Conservation (phyloP, 2,329 filamentous ascomycete species). For the Aspergillus sp. region DNA sequence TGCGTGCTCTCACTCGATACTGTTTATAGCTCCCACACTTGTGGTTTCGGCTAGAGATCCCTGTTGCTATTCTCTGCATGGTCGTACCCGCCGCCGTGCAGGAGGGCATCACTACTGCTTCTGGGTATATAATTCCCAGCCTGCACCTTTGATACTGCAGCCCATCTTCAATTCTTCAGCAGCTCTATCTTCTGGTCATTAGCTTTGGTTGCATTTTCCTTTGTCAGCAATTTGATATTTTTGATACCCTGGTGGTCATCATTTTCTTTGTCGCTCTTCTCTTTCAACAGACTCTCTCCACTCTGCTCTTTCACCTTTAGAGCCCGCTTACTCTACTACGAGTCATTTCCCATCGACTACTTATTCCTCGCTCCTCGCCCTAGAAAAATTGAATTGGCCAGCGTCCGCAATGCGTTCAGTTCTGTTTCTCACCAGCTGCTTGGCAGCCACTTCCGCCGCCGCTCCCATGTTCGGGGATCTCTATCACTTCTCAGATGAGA, state of each 20-base stretch:
- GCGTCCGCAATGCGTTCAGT: constrained; percentile 21
- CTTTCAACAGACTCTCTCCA: neutral
- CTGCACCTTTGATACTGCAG: constrained; percentile 4
- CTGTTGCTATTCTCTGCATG: constrained; percentile 10
- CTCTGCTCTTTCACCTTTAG: neutral
- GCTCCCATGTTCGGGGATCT: constrained; percentile 35
- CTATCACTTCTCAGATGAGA: constrained; percentile 41
- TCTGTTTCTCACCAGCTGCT: constrained; percentile 27
- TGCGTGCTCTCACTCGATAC: constrained; percentile 5
- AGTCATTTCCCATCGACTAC: neutral
- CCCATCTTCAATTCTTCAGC: constrained; percentile 9
- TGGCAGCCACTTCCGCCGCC: constrained; percentile 34
- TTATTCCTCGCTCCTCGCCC: neutral
- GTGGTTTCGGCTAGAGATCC: constrained; percentile 10
- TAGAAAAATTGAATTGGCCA: neutral
- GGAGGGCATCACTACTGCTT: neutral
- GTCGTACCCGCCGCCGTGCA: constrained; percentile 10
- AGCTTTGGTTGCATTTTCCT: neutral
- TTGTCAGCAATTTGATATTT: neutral
- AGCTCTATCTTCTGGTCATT: neutral
- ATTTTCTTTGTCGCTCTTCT: neutral
- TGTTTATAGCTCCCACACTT: constrained; percentile 13
- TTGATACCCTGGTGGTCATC: constrained; percentile 9
- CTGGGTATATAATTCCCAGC: constrained; percentile 8
- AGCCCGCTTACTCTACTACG: neutral